Base-by-base conservation (phyloP, 345 rosid species). In the Arabidopsis arenosa region DNA sequence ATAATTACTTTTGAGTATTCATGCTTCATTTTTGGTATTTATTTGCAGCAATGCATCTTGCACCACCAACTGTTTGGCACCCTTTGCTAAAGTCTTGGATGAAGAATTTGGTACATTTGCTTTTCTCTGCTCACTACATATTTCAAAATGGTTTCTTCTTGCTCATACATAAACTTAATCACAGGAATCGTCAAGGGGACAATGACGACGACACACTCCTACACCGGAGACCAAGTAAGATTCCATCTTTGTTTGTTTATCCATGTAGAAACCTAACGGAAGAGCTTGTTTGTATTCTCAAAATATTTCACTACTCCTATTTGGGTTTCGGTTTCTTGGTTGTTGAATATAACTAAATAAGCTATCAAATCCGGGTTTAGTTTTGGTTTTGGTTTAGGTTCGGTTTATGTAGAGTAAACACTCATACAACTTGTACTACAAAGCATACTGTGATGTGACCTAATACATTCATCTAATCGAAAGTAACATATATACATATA, bases 161-260 rank as follows among this genome's bases (percentile, higher is more conserved):
- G n/a, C 67, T 63, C 32, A 47, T 51, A n/a, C n/a, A 26, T 53
- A 15, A 40, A 32, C 36, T 59, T 8, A 39, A 18, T 68, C 72
- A 80, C 87, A 92, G 99, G 97, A 75, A 92, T 92, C 79, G 92
- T 95, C 64, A 95, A 92, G 89, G 99, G 99, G 64, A 89, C 99
- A 55, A 95, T 95, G 97, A 95, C 97, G 66, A 95, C 99, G 10
- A 95, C 99, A 15, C 99, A 95, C 77, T 95, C 99, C 70, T 95
- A 92, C 87, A 95, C 97, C 0, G 97, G 99, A 35, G 99, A 95
- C 84, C 99, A 94, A 92, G 97, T 94, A 85, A 48, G 48, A 21
- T 21, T 33, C 5, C 14, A 32, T 35, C 39, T 45, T 43, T 73
- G 21, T 39, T 10, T 73, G 26, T 51, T 4, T 60, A 40, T 2